Conservation (phyloP, 73 alveolate species). For the Diophrys sp. region DNA sequence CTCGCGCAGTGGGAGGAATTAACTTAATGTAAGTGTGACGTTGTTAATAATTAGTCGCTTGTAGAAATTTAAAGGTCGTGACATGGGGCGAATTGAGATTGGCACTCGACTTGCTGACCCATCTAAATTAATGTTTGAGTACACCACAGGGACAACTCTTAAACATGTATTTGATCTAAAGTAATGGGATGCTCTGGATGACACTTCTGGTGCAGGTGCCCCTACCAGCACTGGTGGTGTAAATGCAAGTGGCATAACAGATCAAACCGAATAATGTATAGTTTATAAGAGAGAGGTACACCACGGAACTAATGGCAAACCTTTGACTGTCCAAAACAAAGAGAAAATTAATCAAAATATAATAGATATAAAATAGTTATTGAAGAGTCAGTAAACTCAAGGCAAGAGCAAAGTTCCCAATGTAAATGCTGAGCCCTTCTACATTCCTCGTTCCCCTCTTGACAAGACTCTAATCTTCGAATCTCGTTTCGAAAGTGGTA, state of each 20-base stretch:
- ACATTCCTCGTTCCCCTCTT: background rate
- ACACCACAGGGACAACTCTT: background rate
- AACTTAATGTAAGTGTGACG: background rate
- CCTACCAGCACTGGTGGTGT: background rate
- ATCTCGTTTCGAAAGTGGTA: slow-evolving; percentile 83
- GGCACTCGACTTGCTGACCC: background rate
- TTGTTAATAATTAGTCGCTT: background rate
- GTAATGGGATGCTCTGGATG: background rate
- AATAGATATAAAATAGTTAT: slow-evolving; percentile 5
- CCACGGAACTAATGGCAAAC: background rate
- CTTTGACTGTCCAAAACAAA: background rate
- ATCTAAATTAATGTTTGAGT: background rate
- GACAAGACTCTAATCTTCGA: slow-evolving; percentile 77
- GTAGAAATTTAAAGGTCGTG: background rate
- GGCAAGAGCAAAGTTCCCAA: background rate
- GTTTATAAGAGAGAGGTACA: background rate
- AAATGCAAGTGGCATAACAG: too few species aligned
- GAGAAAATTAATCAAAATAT: slow-evolving; percentile 4
- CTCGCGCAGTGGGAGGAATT: background rate
- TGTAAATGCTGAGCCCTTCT: slow-evolving; percentile 8
- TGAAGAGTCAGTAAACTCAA: background rate
- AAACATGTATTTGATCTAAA: background rate
- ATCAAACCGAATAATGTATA: background rate
- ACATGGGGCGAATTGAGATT: background rate
- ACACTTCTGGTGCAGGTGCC: background rate